A percentile compares a stretch with the other conserved stretches of the same genome.
Evolutionary conservation across 2,329 filamentous ascomycete species (phyloP).

Genomic region (Nothophoma quercina): DNA sequence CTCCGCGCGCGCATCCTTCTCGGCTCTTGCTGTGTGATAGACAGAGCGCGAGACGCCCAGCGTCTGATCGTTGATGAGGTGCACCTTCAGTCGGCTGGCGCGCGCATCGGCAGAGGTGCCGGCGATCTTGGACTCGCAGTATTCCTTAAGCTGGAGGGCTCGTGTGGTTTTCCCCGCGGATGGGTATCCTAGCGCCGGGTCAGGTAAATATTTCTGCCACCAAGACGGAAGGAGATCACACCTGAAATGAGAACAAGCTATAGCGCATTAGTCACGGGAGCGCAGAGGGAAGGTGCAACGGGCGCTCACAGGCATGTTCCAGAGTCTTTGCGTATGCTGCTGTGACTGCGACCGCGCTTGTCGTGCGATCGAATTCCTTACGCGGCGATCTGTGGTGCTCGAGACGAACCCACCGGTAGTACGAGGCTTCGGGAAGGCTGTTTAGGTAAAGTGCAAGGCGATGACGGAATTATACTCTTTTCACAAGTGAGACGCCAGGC

Average conservation of each 20-base stretch:
- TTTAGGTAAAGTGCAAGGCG: conserved; percentile 29
- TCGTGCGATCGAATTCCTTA: conserved; percentile 9
- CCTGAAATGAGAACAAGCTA: conserved; percentile 67
- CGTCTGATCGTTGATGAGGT: conserved; percentile 76
- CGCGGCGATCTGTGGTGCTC: conserved; percentile 14
- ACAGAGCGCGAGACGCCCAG: conserved; percentile 74
- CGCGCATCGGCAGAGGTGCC: conserved; percentile 53
- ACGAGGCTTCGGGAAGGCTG: conserved; percentile 13
- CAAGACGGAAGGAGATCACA: conserved; percentile 12
- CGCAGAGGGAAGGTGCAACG: conserved; percentile 17
- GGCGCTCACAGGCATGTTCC: conserved; percentile 38
- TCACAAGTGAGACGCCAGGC: conserved; percentile 25
- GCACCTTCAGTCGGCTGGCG: conserved; percentile 66
- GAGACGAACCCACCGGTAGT: conserved; percentile 16
- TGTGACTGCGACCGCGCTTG: background rate
- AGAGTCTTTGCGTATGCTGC: background rate
- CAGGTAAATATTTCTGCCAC: conserved; percentile 52
- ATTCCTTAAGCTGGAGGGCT: conserved; percentile 68
- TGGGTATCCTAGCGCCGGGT: conserved; percentile 68
- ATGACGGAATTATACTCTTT: conserved; percentile 22
- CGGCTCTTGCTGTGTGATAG: conserved; percentile 78
- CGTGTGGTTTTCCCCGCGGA: conserved; percentile 70
- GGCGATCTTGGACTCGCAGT: conserved; percentile 67
- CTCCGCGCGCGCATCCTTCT: conserved; percentile 82
- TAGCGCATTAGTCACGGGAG: conserved; percentile 27